phyloP scores from a whole-genome alignment of 2,329 filamentous ascomycete genomes.

The Grosmannia huntii region DNA sequence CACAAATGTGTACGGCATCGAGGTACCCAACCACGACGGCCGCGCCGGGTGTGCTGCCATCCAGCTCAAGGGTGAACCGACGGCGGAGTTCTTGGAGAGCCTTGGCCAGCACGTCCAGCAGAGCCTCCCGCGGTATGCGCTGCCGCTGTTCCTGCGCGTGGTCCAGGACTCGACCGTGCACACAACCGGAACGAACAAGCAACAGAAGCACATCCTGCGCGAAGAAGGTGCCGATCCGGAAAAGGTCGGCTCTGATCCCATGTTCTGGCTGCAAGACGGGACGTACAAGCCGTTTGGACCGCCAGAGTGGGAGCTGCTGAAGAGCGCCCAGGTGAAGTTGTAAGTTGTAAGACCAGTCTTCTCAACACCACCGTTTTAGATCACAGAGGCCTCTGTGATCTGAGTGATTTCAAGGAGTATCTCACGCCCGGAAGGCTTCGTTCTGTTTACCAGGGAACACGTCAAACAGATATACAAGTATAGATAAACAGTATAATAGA shows the following conservation, averaged over 20 bases:
- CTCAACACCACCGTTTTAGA: neutral
- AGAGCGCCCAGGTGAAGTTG: slow-evolving; percentile 57
- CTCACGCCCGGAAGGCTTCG: no score
- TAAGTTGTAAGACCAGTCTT: slow-evolving; percentile 21
- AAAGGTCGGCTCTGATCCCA: slow-evolving; percentile 32
- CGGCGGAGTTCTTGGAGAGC: slow-evolving; percentile 33
- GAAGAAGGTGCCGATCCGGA: slow-evolving; percentile 59
- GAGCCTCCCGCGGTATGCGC: slow-evolving; percentile 58
- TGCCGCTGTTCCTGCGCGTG: slow-evolving; percentile 65
- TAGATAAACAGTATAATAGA: neutral
- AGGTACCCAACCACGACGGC: slow-evolving; percentile 69
- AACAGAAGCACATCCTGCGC: slow-evolving; percentile 67
- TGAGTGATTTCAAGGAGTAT: no score
- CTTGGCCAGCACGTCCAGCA: slow-evolving; percentile 45
- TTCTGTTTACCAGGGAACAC: no score
- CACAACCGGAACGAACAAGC: slow-evolving; percentile 76
- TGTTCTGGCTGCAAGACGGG: slow-evolving; percentile 54
- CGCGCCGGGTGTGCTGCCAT: slow-evolving; percentile 58
- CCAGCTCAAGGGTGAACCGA: slow-evolving; percentile 30
- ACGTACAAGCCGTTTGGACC: slow-evolving; percentile 55
- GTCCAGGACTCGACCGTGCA: slow-evolving; percentile 43
- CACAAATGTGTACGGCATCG: slow-evolving; percentile 77
- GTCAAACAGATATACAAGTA: neutral
- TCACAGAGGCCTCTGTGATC: no score
- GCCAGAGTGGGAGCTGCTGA: slow-evolving; percentile 56